Evolutionary conservation across 1,139 yeast species (phyloP), one percentile per base, ranked within the genome.

Genomic region (Hyphopichia buzzinii): DNA sequence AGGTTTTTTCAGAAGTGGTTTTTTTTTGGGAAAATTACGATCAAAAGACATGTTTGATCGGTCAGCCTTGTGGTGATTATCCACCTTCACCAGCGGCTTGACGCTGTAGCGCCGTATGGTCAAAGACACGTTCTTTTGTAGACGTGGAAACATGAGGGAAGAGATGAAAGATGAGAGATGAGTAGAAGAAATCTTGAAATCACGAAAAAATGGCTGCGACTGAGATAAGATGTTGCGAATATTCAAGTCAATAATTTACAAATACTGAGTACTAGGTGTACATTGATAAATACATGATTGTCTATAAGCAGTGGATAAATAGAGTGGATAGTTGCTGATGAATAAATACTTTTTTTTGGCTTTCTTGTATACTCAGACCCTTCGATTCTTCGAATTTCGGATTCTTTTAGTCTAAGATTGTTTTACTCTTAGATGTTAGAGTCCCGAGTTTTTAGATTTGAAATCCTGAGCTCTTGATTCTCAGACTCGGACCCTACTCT

Each of bases 1-100:
- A 19, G 62, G 61, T 41, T 67, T 67, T 37, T 4, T 39, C 39
- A 12, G 38, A 35, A 16, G 33, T 30, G 29, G 26, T 31, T 39
- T 39, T n/a, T 38, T 37, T 10, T 32, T 35, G 12, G 55, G 57
- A 34, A 51, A 38, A 39, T 38, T 45, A 36, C 48, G 44, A 30
- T 53, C 54, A 29, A 53, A 51, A n/a, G 38, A 37, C 17, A 26
- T 22, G 16, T 17, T 16, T 22, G 34, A 31, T 4, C 21, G 17
- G 11, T 39, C 38, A 26, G 13, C 28, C 10, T 19, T 19, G 17
- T 14, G 23, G 16, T 21, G 22, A 16, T 26, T 21, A 13, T 25
- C 28, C 11, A 29, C 27, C 17, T 24, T 33, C 24, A 31, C 35
- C 29, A 5, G 44, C 38, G 36, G 25, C 8, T 17, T 19, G 22